Base-by-base conservation (phyloP, 495 filamentous ascomycete genomes). In the Podospora pseudopauciseta region DNA sequence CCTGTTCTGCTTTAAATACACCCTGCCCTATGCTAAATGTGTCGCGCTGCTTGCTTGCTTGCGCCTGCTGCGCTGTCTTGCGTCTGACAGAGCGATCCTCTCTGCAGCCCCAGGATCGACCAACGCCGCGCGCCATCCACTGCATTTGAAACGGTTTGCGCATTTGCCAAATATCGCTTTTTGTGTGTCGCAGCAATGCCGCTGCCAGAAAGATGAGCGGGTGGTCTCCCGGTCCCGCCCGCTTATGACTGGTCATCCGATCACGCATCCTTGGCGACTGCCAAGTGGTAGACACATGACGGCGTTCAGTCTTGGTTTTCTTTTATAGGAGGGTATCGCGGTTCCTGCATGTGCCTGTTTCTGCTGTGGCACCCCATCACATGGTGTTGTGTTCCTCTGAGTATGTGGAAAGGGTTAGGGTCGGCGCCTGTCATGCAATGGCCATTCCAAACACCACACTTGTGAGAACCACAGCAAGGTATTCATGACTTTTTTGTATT, bases 151-250 rank as follows among this genome's bases (percentile, higher is more conserved):
- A 28, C 9, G 61, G 30, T 23, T 63, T 16, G 28, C 18, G 30
- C 28, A 63, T 63, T 63, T 63, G 61, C 30, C 61, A 49, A 63
- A 63, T 63, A 32, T 63, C 61, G 32, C 61, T 63, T 44, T 63
- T 53, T 23, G 18, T 63, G 61, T 28, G 18, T 4, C 26, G 5
- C 26, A 49, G 34, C 61, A 63, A 63, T 34, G 30, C 30, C 30
- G 27, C 32, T 13, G 2, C 2, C 9, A 5, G 15, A 3, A 49
- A 49, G 39, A 0, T 23, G 1, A 4, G 28, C 20, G 16, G 28
- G 30, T 7, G 3, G n/a, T 63, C 32, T 44, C 59, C 59, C 59
- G 59, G 27, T 30, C 30, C 23, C 30, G 26, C 59, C 26, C 59
- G 27, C 16, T 18, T 61, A 26, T 32, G 16, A 32, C 16, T 18